These are phyloP conservation scores for Zymoseptoria passerinii DNA, from an alignment of 2,329 filamentous ascomycete genomes.

Conservation along the genomic window DNA sequence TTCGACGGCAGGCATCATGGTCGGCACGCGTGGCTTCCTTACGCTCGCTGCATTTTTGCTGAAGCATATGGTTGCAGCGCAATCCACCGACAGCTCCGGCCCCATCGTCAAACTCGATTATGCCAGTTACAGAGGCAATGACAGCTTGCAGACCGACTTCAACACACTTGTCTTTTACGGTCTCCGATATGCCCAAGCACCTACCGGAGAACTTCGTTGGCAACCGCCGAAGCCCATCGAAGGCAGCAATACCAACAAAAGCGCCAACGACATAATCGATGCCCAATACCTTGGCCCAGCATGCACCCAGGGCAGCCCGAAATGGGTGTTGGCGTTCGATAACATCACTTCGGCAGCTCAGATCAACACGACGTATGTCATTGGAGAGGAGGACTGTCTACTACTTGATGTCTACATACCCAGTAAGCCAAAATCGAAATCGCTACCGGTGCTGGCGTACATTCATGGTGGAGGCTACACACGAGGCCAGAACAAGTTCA, in stretches of 20 bases:
- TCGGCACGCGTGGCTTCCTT: neutral
- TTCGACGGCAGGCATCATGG: neutral
- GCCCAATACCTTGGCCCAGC: slow-evolving; percentile 21
- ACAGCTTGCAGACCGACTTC: slow-evolving; percentile 12
- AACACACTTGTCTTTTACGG: slow-evolving; percentile 10
- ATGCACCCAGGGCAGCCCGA: slow-evolving; percentile 24
- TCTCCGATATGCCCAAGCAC: slow-evolving; percentile 25
- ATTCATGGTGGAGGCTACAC: slow-evolving; percentile 34
- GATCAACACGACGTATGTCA: slow-evolving; percentile 1
- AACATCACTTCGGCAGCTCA: neutral
- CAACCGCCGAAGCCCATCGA: slow-evolving; percentile 25
- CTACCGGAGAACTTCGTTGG: slow-evolving; percentile 27
- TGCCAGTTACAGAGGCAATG: slow-evolving; percentile 14
- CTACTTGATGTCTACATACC: slow-evolving; percentile 36
- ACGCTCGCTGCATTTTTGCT: neutral
- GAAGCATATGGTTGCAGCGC: neutral
- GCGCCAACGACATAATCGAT: slow-evolving; percentile 16
- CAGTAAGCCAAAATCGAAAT: slow-evolving; percentile 21
- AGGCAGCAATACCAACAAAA: slow-evolving; percentile 13
- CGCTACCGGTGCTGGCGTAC: slow-evolving; percentile 27
- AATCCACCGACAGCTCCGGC: neutral
- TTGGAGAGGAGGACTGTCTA: slow-evolving; percentile 32
- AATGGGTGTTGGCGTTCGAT: slow-evolving; percentile 1
- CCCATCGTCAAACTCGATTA: slow-evolving; percentile 17
- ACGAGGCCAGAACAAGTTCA: slow-evolving; percentile 18